Evolutionary conservation across 495 filamentous ascomycete species (phyloP), one percentile per base, ranked within the genome.

Genomic region (Lepidopterella palustris): DNA sequence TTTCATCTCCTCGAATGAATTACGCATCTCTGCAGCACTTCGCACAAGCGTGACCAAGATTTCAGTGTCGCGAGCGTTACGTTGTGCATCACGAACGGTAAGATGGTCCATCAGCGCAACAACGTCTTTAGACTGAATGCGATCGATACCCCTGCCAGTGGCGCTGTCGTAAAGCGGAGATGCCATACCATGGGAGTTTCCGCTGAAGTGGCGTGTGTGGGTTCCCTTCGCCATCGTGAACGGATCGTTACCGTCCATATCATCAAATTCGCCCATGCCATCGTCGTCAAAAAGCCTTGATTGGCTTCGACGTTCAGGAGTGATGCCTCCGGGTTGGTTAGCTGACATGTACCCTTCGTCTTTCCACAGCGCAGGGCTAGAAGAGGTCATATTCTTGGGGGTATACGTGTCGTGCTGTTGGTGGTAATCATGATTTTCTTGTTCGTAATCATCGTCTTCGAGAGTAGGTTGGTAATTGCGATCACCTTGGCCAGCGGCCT

Each of bases 91-190:
- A 11, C 93, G 86, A 61, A 97, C 95, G 69, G 93, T 97, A 60
- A 98, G 86, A 81, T 92, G 93, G 69, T 99, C 92, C 93, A 99
- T 97, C 25, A 99, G 77, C 40, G 93, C 91, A 62, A 97, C 86
- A 66, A 99, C 95, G 70, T 99, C 95, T 74, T 96, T 92, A 5
- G 90, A 96, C 71, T 99, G 86, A 58, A 99, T 99, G 39, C 85
- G 80, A 61, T 97, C 92, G 60, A 96, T 88, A 29, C 92, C 92
- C 51, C 80, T 83, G 26, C 95, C 93, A 5, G 89, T 96, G 21
- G 92, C 81, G 60, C 89, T 85, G 70, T 97, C 93, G 67, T 97
- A 97, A 18, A 97, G 74, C 5, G 91, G 92, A 9, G 89, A 92
- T 31, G 81, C 83, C 84, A 91, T 87, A 15, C 87, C 88, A 65